Evolutionary conservation across 2,329 filamentous ascomycete genomes (phyloP).

Genomic region (Mariannaea elegans): DNA sequence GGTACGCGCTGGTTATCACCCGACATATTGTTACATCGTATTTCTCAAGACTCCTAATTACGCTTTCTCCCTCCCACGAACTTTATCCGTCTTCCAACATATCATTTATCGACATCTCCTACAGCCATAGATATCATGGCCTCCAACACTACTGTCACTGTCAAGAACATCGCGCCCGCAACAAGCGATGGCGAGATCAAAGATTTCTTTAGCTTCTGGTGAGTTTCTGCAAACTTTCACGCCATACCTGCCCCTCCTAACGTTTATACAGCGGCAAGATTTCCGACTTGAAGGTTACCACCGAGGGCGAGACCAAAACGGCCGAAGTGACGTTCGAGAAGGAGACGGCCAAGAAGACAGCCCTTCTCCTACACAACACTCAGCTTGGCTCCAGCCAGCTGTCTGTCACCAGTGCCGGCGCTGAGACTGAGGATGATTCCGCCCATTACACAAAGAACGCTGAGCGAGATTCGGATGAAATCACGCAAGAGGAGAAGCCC

Average conservation of each 20-base stretch:
- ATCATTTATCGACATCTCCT: slow-evolving; percentile 7
- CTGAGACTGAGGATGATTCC: slow-evolving; percentile 70
- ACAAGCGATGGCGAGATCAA: slow-evolving; percentile 91
- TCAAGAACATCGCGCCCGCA: slow-evolving; percentile 84
- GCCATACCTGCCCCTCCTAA: slow-evolving; percentile 25
- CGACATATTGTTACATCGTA: neutral
- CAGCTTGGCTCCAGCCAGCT: slow-evolving; percentile 91
- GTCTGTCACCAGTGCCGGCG: slow-evolving; percentile 72
- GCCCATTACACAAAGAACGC: slow-evolving; percentile 62
- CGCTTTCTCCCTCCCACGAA: neutral
- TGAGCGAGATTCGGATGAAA: slow-evolving; percentile 71
- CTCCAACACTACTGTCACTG: slow-evolving; percentile 75
- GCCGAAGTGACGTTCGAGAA: slow-evolving; percentile 98
- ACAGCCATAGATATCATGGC: slow-evolving; percentile 56
- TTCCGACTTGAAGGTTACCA: slow-evolving; percentile 78
- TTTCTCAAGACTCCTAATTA: neutral
- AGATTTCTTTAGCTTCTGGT: slow-evolving; percentile 98
- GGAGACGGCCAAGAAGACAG: slow-evolving; percentile 95
- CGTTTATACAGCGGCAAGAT: slow-evolving; percentile 81
- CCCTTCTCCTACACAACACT: slow-evolving; percentile 95
- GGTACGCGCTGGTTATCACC: neutral
- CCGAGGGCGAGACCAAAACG: slow-evolving; percentile 74
- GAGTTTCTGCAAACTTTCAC: slow-evolving; percentile 43
- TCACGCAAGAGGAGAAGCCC: slow-evolving; percentile 97
- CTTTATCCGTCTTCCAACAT: neutral